Conservation (phyloP, 2,329 filamentous ascomycete genomes). For the Aspergillus spinulosporus region DNA sequence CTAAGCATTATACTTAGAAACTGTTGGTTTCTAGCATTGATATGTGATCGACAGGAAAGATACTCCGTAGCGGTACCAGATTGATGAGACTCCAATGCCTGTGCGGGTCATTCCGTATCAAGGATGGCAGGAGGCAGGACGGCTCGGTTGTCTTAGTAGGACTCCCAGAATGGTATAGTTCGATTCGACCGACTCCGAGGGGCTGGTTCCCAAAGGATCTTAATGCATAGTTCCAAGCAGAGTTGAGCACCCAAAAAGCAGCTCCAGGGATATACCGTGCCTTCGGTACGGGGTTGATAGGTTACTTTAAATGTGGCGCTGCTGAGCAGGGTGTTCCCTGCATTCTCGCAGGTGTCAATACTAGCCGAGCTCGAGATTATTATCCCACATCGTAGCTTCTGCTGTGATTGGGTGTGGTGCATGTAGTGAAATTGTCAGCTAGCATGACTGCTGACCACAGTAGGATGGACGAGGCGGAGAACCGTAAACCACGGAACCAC, state of each 20-base stretch:
- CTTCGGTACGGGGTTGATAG: conserved; percentile 7
- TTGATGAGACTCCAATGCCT: background rate
- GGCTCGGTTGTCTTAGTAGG: background rate
- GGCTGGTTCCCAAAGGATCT: conserved; percentile 7
- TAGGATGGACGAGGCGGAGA: background rate
- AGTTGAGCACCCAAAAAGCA: conserved; percentile 14
- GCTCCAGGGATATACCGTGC: conserved; percentile 13
- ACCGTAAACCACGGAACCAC: background rate
- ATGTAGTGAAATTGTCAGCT: background rate
- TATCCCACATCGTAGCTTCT: background rate
- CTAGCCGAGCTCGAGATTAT: background rate
- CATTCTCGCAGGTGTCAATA: conserved; percentile 1
- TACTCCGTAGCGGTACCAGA: background rate
- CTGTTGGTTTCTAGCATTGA: background rate
- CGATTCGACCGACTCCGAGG: conserved; percentile 1
- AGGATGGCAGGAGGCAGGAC: conserved; percentile 9
- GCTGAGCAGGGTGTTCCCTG: conserved; percentile 6
- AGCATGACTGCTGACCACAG: conserved; percentile 3
- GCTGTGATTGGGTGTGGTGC: background rate
- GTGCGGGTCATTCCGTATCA: conserved; percentile 3
- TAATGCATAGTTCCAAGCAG: conserved; percentile 11
- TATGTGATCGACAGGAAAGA: conserved; percentile 10
- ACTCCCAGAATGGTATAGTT: conserved; percentile 3
- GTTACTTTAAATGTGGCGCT: conserved; percentile 10
- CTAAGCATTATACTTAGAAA: conserved; percentile 1